Evolutionary conservation across 169 alveolate species (phyloP), one percentile per base, ranked within the genome.

Genomic region (Eimeria tenella): DNA sequence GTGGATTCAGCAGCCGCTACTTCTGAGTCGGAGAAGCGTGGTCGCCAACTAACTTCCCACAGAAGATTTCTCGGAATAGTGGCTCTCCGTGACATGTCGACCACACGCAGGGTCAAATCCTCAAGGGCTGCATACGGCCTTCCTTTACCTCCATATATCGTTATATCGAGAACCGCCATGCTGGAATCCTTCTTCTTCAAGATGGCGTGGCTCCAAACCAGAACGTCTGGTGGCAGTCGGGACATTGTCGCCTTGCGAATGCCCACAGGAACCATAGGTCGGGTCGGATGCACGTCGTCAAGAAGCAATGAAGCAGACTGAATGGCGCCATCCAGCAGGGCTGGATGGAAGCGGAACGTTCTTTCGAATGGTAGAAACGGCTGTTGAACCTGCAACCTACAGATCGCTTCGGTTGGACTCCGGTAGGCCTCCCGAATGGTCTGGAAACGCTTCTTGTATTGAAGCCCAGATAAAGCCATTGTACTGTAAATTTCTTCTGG

Each of bases 321-420:
- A 52, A 88, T 50, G 74, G 94, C 94, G 17, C 94, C 94, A 58
- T 88, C 94, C 77, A 88, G 71, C 23, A 88, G 58, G 9, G 95
- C 94, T n/a, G 97, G 97, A 93, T 96, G 96, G 60, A 95, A 50
- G n/a, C 93, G 94, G 94, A 95, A 95, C 19, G 90, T 96, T 31
- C 93, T 68, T 21, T 96, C 96, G 73, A 95, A 95, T 52, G 95
- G 68, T 15, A 19, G 93, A 93, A 63, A 86, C 87, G 77, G 96
- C 55, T 23, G 93, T 68, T 52, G 82, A 9, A 65, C 93, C 63
- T 68, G 91, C 63, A 90, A 89, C 70, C 73, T 42, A 42, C 81
- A 62, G 15, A 75, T 70, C 68, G 82, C 94, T 60, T 71, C 91
- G 49, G 77, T 71, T 19, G 71, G 77, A 71, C 62, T 19, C 53